A percentile compares a stretch with the other conserved stretches of the same genome.
Evolutionary conservation across 192 early-diverging fungal genomes (phyloP).

Genomic region (Gamsiella multidivaricata): DNA sequence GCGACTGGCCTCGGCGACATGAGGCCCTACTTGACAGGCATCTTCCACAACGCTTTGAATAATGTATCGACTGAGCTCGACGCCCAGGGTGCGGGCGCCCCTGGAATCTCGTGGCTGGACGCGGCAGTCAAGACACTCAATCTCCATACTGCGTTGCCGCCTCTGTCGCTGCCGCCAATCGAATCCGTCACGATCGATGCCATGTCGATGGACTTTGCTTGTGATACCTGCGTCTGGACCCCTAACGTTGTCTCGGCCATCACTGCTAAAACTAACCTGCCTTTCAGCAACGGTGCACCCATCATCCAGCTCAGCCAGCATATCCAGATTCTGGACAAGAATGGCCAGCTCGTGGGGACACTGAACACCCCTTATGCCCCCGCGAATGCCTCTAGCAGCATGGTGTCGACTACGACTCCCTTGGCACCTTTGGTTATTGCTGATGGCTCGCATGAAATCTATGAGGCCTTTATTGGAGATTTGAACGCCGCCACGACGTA

Average conservation of each 20-base stretch:
- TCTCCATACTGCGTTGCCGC: slow-evolving; percentile 6
- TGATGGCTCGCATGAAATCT: slow-evolving; percentile 44
- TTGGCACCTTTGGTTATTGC: slow-evolving; percentile 46
- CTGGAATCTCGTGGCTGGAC: slow-evolving; percentile 13
- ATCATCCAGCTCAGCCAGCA: slow-evolving; percentile 59
- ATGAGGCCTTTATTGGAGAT: slow-evolving; percentile 55
- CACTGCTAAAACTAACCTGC: slow-evolving; percentile 58
- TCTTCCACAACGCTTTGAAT: slow-evolving; percentile 18
- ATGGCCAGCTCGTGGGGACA: slow-evolving; percentile 6
- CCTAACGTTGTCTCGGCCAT: slow-evolving; percentile 56
- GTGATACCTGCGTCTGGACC: slow-evolving; percentile 34
- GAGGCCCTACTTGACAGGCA: not conserved
- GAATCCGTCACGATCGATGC: slow-evolving; percentile 56
- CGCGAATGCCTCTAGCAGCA: slow-evolving; percentile 46
- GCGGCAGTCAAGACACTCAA: slow-evolving; percentile 7
- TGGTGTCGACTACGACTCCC: slow-evolving; percentile 51
- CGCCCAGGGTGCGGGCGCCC: slow-evolving; percentile 14
- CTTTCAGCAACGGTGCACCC: slow-evolving; percentile 62
- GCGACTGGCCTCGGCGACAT: not conserved
- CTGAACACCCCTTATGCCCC: slow-evolving; percentile 16
- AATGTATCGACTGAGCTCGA: not conserved
- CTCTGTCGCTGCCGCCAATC: slow-evolving; percentile 33
- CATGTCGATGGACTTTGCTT: slow-evolving; percentile 60
- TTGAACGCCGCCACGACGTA: slow-evolving; percentile 51
- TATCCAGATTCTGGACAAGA: slow-evolving; percentile 48